Evolutionary conservation across 305 asterid species (phyloP).

Genomic region (Fraxinus floribunda): DNA sequence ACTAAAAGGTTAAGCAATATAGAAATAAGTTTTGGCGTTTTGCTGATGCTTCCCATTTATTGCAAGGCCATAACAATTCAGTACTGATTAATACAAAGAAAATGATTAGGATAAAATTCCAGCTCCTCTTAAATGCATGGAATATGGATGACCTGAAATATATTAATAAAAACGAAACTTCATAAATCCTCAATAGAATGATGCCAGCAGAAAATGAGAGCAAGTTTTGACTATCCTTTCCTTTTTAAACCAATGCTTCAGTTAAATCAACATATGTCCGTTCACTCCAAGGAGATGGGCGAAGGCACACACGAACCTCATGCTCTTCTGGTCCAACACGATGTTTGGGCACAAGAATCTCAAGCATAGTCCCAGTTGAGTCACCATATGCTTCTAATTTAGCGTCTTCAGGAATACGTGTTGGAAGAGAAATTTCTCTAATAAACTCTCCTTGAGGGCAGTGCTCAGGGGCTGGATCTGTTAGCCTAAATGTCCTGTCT

Average conservation of each 20-base stretch:
- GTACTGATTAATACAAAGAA: neutral
- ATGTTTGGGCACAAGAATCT: conserved; percentile 82
- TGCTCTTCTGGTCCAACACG: conserved; percentile 54
- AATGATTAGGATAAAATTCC: neutral
- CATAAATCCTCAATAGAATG: neutral
- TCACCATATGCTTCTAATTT: conserved; percentile 80
- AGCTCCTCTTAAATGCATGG: neutral
- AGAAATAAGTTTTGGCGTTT: neutral
- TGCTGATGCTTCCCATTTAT: neutral
- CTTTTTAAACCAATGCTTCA: conserved; percentile 35
- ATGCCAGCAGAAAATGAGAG: neutral
- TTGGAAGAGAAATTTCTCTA: conserved; percentile 77
- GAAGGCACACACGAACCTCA: conserved; percentile 52
- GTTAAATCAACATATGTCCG: conserved; percentile 39
- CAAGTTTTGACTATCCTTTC: conserved; percentile 18
- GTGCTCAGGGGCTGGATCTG: conserved; percentile 69
- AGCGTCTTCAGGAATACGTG: conserved; percentile 88
- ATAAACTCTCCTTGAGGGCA: conserved; percentile 90
- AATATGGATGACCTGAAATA: neutral
- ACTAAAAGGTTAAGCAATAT: neutral
- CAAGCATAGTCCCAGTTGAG: conserved; percentile 71
- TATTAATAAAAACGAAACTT: neutral
- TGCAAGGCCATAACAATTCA: neutral
- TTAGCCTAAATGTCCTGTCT: conserved; percentile 68
- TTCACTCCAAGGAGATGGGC: conserved; percentile 48